Percentiles rank a stretch among this genome's conserved stretches.
phyloP scores from a whole-genome alignment of 2,329 filamentous ascomycete species.

The Fusarium sp. region DNA sequence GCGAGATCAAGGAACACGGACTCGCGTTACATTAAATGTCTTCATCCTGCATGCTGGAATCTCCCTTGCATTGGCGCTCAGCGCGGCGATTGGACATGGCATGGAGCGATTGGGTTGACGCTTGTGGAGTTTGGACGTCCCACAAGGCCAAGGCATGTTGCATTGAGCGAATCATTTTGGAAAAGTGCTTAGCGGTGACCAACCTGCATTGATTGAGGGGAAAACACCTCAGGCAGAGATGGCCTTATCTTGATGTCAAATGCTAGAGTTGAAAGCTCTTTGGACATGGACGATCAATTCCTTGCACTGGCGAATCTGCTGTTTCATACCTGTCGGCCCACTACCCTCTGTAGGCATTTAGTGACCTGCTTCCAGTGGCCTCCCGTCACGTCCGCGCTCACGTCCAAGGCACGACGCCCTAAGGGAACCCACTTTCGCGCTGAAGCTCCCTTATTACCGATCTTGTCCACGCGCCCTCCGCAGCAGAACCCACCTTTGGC shows the following conservation, averaged over 20 bases:
- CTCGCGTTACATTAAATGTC: neutral
- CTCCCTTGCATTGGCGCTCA: conserved; percentile 38
- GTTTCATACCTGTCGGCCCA: neutral
- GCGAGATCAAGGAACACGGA: neutral
- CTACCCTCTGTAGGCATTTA: neutral
- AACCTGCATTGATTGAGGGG: conserved; percentile 18
- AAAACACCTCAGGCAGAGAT: conserved; percentile 25
- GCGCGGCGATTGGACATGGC: conserved; percentile 38
- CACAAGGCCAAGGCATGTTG: conserved; percentile 22
- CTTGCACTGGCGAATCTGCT: neutral
- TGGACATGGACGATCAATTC: neutral
- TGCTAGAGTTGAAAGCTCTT: neutral
- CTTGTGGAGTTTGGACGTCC: conserved; percentile 28
- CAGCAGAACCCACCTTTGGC: conserved; percentile 33
- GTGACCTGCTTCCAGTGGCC: conserved; percentile 1
- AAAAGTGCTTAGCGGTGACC: conserved; percentile 28
- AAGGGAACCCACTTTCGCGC: conserved; percentile 16
- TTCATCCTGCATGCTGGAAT: neutral
- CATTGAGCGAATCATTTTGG: conserved; percentile 21
- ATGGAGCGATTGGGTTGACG: conserved; percentile 10
- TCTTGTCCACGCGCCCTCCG: conserved; percentile 34
- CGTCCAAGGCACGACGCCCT: conserved; percentile 28
- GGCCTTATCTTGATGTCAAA: neutral
- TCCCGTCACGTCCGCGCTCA: conserved; percentile 13
- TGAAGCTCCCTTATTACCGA: conserved; percentile 33